Base-by-base conservation (phyloP, 495 filamentous ascomycete genomes). In the Xylaria venustula region DNA sequence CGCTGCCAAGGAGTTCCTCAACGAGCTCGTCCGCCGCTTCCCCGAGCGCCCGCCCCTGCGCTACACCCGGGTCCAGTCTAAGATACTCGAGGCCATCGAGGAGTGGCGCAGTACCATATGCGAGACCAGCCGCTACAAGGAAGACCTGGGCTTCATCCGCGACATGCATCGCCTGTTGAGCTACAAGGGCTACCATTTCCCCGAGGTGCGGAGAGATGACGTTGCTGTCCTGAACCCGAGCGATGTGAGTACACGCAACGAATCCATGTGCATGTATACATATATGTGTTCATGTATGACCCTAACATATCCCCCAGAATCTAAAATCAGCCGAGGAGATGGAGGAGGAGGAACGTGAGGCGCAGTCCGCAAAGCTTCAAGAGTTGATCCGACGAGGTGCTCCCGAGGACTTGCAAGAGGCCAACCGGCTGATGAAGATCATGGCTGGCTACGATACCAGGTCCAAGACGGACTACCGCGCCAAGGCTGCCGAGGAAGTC, bases 41-140 rank as follows among this genome's bases (percentile, higher is more conserved):
- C 94, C 94, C 58, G 94, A 98, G 75, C 85, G 93, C 30, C 94
- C 94, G 45, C 90, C 93, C 11, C 81, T 93, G 61, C 87, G 94
- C 53, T 84, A 93, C 49, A 89, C 89, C 40, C 82, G 92, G 64
- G 91, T 96, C 47, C 94, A 98, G 78, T 81, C 86, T 72, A 90
- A 90, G 76, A 97, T 98, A 50, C 81, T 98, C 66, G 95, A 97
- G 75, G 88, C 91, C 63, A 97, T 98, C 67, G 94, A 98, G 77
- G 94, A 98, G 86, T 98, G 94, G 94, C 83, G 95, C 71, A 86
- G 90, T 70, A 98, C 95, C 25, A 97, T 98, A 78, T 98, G 94
- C 79, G 90, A 96, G 78, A 98, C 93, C 32, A 96, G 91, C 66
- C 84, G 92, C 58, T 96, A 98, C 78, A 96, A 93, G 79, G 94